Evolutionary conservation across 768 basidiomycete genomes (phyloP), one percentile per base, ranked within the genome.

Genomic region (Hygrophorus russula): DNA sequence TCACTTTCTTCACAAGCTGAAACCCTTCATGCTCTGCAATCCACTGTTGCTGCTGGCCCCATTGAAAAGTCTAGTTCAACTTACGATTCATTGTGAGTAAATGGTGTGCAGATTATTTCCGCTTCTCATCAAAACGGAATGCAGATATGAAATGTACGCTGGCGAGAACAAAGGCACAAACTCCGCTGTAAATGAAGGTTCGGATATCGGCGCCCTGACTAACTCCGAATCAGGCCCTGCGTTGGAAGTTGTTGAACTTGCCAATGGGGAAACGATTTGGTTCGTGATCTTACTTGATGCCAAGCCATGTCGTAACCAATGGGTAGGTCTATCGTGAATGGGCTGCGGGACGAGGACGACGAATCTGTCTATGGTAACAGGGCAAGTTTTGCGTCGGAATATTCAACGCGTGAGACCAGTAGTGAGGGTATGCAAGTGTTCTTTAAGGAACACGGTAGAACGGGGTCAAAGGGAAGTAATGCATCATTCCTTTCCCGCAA

Each of bases 191-290:
- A 55, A 55, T 49, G 68, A 67, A 39, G 54, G 45, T 39, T 50
- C 56, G 40, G 59, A 57, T 47, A 60, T 53, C 32, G 60, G 61
- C 41, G 33, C 46, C 5, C 48, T 51, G 41, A 37, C 58, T 39
- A 57, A 59, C 47, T 52, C 73, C 39, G 76, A 73, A 42, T 52
- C 69, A 32, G 71, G 74, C 10, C 74, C 80, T 38, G 86, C 80
- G 3, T 64, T 90, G 24, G 84, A 91, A 60, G 71, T 90, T 35
- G 70, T 90, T 43, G 82, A 90, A 55, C 64, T 88, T 53, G 82
- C 84, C n/a, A 88, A 88, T 55, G 88, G 88, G 17, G 80, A 89
- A 57, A 86, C 83, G 6, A 79, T 91, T 47, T 91, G 88, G 88
- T 85, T 18, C 36, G 36, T 48, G 29, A 39, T 30, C 31, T 15